Percentiles rank a stretch among this genome's conserved stretches.
phyloP scores from a whole-genome alignment of 2,329 filamentous ascomycete genomes.

The Scorias spongiosa region DNA sequence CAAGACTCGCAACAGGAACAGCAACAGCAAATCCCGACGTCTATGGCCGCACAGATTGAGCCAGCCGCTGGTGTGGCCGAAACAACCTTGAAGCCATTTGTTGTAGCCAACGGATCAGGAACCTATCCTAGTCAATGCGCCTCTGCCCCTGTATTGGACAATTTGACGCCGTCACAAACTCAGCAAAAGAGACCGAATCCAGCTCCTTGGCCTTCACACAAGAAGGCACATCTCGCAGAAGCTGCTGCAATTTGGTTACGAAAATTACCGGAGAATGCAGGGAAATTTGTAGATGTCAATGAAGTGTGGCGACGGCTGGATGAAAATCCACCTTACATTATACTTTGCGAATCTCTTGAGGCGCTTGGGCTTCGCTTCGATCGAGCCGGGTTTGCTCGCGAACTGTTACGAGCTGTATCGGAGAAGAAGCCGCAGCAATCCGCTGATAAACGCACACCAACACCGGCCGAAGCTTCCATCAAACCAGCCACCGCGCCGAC shows the following conservation, averaged over 20 bases:
- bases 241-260: conserved; percentile 35
- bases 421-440: conserved; percentile 5
- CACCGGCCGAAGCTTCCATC: neutral
- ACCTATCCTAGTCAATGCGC: neutral
- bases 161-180: neutral
- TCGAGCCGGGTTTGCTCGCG: conserved; percentile 37
- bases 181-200: conserved; percentile 2
- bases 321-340: conserved; percentile 39
- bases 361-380: conserved; percentile 34
- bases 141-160: neutral
- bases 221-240: conserved; percentile 35
- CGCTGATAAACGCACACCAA: neutral
- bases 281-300: conserved; percentile 22
- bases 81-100: neutral
- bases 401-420: conserved; percentile 31
- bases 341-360: conserved; percentile 40
- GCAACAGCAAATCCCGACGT: neutral
- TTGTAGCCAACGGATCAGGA: neutral
- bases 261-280: conserved; percentile 25
- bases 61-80: neutral
- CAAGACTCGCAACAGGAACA: neutral
- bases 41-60: neutral
- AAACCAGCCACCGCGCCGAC: neutral
- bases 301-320: conserved; percentile 34
- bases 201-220: conserved; percentile 32